These are phyloP conservation scores for Umbelopsis vinacea DNA, from an alignment of 192 early-diverging fungal species.

Conservation along the genomic window DNA sequence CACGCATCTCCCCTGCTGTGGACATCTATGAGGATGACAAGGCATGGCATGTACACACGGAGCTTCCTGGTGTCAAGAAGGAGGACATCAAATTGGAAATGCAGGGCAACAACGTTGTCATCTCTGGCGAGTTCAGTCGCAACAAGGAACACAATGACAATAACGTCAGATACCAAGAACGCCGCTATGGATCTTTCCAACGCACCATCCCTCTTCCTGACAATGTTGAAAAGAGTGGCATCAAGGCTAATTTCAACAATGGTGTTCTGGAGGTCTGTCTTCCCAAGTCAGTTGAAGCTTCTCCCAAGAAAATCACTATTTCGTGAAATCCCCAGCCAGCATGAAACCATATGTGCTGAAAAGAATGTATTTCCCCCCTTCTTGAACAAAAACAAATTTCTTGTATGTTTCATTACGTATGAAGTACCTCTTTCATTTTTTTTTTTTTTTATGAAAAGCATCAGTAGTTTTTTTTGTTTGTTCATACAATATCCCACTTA, in stretches of 20 bases:
- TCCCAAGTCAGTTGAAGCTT: constrained; percentile 41
- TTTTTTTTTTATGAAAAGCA: not conserved
- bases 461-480: not conserved
- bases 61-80: constrained; percentile 61
- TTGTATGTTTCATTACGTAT: not conserved
- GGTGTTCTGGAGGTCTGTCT: constrained; percentile 56
- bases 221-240: constrained; percentile 48
- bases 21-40: constrained; percentile 58
- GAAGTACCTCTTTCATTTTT: not conserved
- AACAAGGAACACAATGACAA: constrained; percentile 37
- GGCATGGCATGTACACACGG: constrained; percentile 49
- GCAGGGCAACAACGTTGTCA: constrained; percentile 48
- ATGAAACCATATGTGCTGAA: too few relatives aligned
- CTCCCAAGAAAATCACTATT: constrained; percentile 54
- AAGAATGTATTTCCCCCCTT: too few relatives aligned
- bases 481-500: too few relatives aligned
- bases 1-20: constrained; percentile 24
- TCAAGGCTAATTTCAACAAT: constrained; percentile 57
- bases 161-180: constrained; percentile 52
- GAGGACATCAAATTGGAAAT: constrained; percentile 58
- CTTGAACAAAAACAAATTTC: too few relatives aligned
- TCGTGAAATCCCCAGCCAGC: constrained; percentile 18
- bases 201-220: constrained; percentile 53
- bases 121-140: constrained; percentile 48
- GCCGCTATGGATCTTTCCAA: constrained; percentile 53